Evolutionary conservation across 2,329 filamentous ascomycete genomes (phyloP).

Genomic region (Arthrinium puccinioides): DNA sequence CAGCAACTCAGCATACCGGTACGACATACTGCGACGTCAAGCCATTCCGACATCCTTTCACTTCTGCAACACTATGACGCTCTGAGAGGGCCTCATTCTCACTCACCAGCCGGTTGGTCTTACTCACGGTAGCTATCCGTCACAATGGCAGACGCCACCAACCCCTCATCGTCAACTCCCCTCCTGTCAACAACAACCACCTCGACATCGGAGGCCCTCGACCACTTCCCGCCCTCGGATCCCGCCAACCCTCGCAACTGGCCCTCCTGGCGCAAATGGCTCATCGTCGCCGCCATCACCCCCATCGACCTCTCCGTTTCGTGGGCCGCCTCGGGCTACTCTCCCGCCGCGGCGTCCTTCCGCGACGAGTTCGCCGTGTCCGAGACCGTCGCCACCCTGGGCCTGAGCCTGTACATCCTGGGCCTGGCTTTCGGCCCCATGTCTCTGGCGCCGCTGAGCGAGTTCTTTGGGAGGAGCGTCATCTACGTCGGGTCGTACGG

Average conservation of each 20-base stretch:
- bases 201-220: not conserved
- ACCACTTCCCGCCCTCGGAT: conserved; percentile 10
- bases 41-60: too few relatives aligned
- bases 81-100: too few relatives aligned
- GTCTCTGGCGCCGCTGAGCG: conserved; percentile 24
- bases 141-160: too few relatives aligned
- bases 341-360: conserved; percentile 33
- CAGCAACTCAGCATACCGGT: too few relatives aligned
- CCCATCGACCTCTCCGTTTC: conserved; percentile 24
- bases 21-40: too few relatives aligned
- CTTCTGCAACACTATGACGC: too few relatives aligned
- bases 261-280: conserved; percentile 25
- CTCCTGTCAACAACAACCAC: conserved; percentile 1
- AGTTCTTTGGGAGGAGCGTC: conserved; percentile 33
- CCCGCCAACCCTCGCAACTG: conserved; percentile 23
- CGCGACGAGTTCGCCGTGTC: conserved; percentile 31
- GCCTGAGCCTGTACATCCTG: conserved; percentile 37
- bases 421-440: conserved; percentile 32
- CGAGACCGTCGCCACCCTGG: conserved; percentile 32
- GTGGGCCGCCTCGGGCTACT: conserved; percentile 41
- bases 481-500: conserved; percentile 35
- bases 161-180: conserved; percentile 1
- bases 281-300: conserved; percentile 20
- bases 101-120: too few relatives aligned
- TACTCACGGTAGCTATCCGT: too few relatives aligned